Base-by-base conservation (phyloP, 306 rosid species). In the Cicer chorassanicum region DNA sequence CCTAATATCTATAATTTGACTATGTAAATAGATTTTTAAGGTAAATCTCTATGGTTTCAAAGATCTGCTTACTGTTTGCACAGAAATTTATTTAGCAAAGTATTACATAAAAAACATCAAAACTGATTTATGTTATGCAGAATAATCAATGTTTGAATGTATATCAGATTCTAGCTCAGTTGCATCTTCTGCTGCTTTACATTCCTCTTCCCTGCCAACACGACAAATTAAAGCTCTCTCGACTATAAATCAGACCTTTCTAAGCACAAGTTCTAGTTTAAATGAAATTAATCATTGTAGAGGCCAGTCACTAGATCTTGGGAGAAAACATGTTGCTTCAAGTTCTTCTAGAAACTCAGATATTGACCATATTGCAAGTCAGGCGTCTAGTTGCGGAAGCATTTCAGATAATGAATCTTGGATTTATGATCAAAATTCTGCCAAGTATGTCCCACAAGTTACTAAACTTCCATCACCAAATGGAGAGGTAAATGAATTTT, bases 161-260 rank as follows among this genome's bases (percentile, higher is more conserved):
- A 29, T 56, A 65, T 65, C 95, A 94, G 99, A 92, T 48, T 14
- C 43, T 69, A 76, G 60, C 40, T 94, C 96, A 0, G 56, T 69
- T 59, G 60, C 82, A 64, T 85, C 91, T 4, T 54, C 62, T 74
- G 66, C 89, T 72, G 84, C 81, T 70, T 77, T 78, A 61, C 77
- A 46, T 45, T 85, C 91, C 36, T 73, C 91, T 45, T 87, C 95
- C 62, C 81, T 87, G 42, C 65, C 91, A 46, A 68, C 86, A 39
- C 96, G 88, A 75, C 80, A 92, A 55, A 87, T 80, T 84, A 96
- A 87, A 70, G 96, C 96, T 57, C 98, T 92, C 75, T 46, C 93
- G 48, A 63, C 81, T 73, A 82, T 88, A 64, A 90, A 92, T 66
- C 87, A 89, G 64, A 50, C 80, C 56, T 84, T 89, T 66, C 79